These are phyloP conservation scores for Benincasa hispida DNA, from an alignment of 306 rosid species.

Conservation along the genomic window DNA sequence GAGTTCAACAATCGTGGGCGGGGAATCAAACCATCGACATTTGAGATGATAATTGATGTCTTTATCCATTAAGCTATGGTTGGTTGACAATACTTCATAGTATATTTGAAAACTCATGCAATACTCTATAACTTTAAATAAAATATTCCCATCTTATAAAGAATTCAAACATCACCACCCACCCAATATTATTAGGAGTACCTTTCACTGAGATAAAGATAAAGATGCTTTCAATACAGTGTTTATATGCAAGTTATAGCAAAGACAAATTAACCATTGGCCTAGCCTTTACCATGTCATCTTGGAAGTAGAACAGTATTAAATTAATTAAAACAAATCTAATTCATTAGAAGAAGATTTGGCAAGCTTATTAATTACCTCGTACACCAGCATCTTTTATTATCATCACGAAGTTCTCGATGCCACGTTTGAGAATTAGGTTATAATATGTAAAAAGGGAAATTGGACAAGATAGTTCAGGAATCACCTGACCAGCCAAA, in stretches of 20 bases:
- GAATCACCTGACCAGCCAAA: slow-evolving; percentile 54
- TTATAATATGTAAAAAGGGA: slow-evolving; percentile 77
- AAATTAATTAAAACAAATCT: neutral
- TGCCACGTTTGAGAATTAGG: slow-evolving; percentile 81
- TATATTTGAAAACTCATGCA: neutral
- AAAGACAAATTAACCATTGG: neutral
- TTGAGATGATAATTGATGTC: neutral
- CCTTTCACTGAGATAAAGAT: neutral
- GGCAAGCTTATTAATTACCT: slow-evolving; percentile 30
- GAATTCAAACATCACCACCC: neutral
- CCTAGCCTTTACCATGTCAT: neutral
- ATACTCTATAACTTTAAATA: neutral
- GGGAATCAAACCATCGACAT: neutral
- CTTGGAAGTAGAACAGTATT: neutral
- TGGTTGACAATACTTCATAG: neutral
- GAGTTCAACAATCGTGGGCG: neutral
- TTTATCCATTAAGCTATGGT: neutral
- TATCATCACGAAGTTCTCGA: slow-evolving; percentile 49
- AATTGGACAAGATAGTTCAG: slow-evolving; percentile 68
- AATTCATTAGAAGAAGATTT: slow-evolving; percentile 7
- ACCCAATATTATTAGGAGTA: neutral
- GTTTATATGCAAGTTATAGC: neutral
- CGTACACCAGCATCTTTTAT: slow-evolving; percentile 51
- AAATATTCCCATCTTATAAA: neutral
- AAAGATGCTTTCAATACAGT: neutral